Conservation (phyloP, 371 early-diverging fungal genomes). For the Mortierella sp. region DNA sequence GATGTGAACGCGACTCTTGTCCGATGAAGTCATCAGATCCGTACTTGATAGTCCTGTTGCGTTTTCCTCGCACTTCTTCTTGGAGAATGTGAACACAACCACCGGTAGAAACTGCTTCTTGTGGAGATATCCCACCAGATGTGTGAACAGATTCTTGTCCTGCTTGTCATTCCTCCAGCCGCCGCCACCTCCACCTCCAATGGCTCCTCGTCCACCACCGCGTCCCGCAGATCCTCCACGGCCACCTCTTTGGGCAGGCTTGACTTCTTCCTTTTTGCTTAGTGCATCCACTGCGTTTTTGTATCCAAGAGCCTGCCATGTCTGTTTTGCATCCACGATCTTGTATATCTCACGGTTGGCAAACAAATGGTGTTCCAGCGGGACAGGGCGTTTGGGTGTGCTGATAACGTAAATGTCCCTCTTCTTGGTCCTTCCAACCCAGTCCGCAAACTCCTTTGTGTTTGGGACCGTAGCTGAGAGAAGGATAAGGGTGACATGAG, state of each 20-base stretch:
- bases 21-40: constrained; percentile 78
- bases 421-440: constrained; percentile 99
- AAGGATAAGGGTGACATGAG: constrained; percentile 93
- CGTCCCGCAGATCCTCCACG: constrained; percentile 59
- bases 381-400: constrained; percentile 97
- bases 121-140: constrained; percentile 81
- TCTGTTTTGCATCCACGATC: constrained; percentile 81
- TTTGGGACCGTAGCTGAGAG: constrained; percentile 99
- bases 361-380: constrained; percentile 96
- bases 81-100: constrained; percentile 97
- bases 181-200: constrained; percentile 57
- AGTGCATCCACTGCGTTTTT: constrained; percentile 63
- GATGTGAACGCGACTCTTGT: constrained; percentile 90
- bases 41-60: constrained; percentile 82
- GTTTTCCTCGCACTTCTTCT: constrained; percentile 96
- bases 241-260: constrained; percentile 56
- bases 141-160: constrained; percentile 85
- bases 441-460: constrained; percentile 98
- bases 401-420: constrained; percentile 98
- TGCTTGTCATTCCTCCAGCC: constrained; percentile 56
- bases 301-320: constrained; percentile 64
- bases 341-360: constrained; percentile 84
- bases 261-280: constrained; percentile 61
- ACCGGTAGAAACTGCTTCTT: constrained; percentile 88
- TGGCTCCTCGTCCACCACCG: constrained; percentile 56